Base-by-base conservation (phyloP, 1,284 basidiomycete genomes). In the Trichosporon sp. region DNA sequence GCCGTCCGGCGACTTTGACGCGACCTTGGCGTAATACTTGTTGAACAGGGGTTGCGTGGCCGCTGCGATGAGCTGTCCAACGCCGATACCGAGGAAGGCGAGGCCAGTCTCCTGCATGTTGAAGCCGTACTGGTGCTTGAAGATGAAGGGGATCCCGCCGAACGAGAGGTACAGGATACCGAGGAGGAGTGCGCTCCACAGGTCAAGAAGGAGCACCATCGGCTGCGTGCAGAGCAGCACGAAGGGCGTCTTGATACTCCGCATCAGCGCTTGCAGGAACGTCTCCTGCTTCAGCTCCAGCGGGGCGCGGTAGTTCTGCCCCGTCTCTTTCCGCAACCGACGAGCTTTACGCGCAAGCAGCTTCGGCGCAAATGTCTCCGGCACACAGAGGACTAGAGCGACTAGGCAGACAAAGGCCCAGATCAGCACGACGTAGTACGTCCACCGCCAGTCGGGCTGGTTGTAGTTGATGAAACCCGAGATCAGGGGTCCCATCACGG, bases 121-220 rank as follows among this genome's bases (percentile, higher is more conserved):
- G 75, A 91, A 91, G 11, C 84, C 84, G 71, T 89, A 86, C 2
- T 81, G 70, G 2, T 66, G 69, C n/a, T 81, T 78, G 73, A 91
- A 91, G 27, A 90, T 88, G 64, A 89, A 84, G 0, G 87, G 87
- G 69, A 89, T 89, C 4, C 76, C 75, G 34, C 75, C 76, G 76
- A 91, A 90, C 13, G 87, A 84, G 2, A 89, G 83, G 75, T 92
- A 92, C 0, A 91, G 81, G 56, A 92, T 86, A 0, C 89, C 89
- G 8, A 92, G 85, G 23, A 91, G 80, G 14, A 89, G 77, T 0
- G 88, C 83, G 58, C 81, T 83, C 85, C 84, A 88, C 58, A 81
- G 79, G 72, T 84, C 86, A 73, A 92, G 81, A 6, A 88, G 78
- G 2, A 91, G 81, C 0, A 88, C 88, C 90, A 93, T 92, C 23